Evolutionary conservation across 805 yeast species (phyloP).

Genomic region (Cephaloascus albidus): DNA sequence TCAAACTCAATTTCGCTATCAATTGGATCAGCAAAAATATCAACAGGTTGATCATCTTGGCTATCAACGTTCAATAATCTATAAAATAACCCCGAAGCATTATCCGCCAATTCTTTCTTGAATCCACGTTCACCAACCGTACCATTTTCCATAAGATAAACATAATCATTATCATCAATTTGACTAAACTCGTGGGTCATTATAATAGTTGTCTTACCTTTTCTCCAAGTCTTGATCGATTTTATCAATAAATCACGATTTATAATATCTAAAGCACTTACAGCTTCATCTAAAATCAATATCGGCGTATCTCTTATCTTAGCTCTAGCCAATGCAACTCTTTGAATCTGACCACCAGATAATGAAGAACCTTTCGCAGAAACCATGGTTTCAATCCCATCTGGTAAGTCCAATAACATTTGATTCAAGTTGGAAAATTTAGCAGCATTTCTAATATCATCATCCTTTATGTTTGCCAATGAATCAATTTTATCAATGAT

Average conservation of each 20-base stretch:
- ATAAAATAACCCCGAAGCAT: constrained; percentile 9
- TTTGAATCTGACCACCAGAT: constrained; percentile 90
- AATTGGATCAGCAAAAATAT: too few relatives aligned
- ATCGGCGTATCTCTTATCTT: constrained; percentile 63
- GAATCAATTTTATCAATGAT: constrained; percentile 11
- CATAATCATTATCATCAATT: constrained; percentile 46
- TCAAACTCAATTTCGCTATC: constrained; percentile 2
- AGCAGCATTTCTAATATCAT: constrained; percentile 31
- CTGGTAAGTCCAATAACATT: constrained; percentile 36
- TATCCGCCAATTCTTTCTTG: constrained; percentile 8
- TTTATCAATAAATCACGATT: constrained; percentile 36
- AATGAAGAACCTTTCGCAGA: constrained; percentile 37
- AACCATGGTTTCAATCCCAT: constrained; percentile 46
- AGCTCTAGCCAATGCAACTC: constrained; percentile 81
- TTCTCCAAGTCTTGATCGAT: constrained; percentile 50
- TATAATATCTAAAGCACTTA: constrained; percentile 66
- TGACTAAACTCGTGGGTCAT: constrained; percentile 70
- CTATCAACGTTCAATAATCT: constrained; percentile 10
- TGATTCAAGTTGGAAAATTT: constrained; percentile 42
- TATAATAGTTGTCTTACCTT: constrained; percentile 64
- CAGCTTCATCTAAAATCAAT: constrained; percentile 75
- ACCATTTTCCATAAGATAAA: constrained; percentile 57
- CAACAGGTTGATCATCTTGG: neutral
- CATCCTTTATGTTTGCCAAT: constrained; percentile 10
- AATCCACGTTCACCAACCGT: constrained; percentile 33